phyloP scores from a whole-genome alignment of 2,329 filamentous ascomycete species.

The Ceratocystis harringtonii region DNA sequence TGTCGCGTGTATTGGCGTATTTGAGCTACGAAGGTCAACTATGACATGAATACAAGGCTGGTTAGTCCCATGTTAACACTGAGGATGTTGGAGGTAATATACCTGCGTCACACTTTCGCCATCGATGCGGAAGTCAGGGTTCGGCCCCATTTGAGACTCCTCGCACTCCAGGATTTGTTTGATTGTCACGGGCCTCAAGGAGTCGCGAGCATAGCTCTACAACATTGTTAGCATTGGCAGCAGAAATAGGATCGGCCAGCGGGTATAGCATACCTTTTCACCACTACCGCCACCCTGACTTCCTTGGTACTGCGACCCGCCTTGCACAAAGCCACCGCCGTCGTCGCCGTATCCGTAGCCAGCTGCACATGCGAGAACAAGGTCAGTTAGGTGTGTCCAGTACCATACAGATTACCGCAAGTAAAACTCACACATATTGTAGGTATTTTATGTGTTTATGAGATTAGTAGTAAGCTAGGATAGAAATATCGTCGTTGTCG shows the following conservation, averaged over 20 bases:
- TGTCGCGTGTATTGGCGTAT: constrained; percentile 76
- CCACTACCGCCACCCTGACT: constrained; percentile 35
- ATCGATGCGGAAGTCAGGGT: constrained; percentile 63
- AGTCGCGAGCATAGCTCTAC: constrained; percentile 59
- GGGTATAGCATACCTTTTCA: constrained; percentile 28
- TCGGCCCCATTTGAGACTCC: constrained; percentile 51
- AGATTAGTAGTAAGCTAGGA: background rate
- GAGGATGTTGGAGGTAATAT: background rate
- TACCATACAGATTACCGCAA: background rate
- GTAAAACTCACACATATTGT: constrained; percentile 2
- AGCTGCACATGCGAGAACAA: background rate
- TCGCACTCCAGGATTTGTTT: constrained; percentile 82
- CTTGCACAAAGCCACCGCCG: constrained; percentile 46
- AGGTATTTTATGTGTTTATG: background rate
- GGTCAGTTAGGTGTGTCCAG: background rate
- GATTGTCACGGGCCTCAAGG: constrained; percentile 82
- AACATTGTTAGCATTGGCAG: background rate
- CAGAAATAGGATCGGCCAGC: background rate
- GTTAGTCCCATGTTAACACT: background rate
- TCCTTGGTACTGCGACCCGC: constrained; percentile 41
- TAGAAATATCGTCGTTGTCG: background rate
- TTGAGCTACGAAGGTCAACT: constrained; percentile 68
- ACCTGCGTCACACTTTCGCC: constrained; percentile 51
- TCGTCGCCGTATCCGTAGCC: constrained; percentile 38
- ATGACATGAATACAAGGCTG: background rate